Evolutionary conservation across 2,329 filamentous ascomycete genomes (phyloP).

Genomic region (Scedosporium apiospermum): DNA sequence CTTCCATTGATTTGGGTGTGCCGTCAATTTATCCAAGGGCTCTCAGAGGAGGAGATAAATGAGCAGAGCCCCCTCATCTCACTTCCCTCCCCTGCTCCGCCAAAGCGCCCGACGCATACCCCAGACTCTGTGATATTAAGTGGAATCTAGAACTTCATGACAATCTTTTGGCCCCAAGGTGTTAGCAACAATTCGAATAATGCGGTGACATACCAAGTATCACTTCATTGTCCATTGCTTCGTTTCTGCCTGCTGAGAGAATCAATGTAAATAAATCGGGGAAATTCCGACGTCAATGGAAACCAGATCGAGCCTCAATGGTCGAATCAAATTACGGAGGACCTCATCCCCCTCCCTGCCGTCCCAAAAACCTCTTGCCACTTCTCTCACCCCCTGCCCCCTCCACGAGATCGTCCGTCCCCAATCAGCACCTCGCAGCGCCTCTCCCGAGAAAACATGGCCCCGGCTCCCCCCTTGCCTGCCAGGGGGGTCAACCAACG

Average conservation of each 20-base stretch:
- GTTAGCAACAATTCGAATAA: not conserved
- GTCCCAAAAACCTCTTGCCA: not conserved
- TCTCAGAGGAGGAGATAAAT: too few species aligned
- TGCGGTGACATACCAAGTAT: too few species aligned
- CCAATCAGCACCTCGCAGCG: not conserved
- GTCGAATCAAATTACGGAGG: too few species aligned
- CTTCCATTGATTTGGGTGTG: not conserved
- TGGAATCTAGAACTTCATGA: not conserved
- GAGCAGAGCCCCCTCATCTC: not conserved
- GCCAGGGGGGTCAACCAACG: not conserved
- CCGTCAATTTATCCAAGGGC: not conserved
- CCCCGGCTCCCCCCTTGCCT: not conserved
- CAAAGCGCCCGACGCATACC: not conserved
- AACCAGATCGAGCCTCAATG: too few species aligned
- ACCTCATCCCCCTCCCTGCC: not conserved
- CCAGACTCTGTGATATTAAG: not conserved
- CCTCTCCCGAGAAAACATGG: slow-evolving; percentile 2
- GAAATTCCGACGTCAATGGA: too few species aligned
- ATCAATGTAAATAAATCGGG: too few species aligned
- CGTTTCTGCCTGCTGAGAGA: too few species aligned
- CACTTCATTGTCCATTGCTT: too few species aligned
- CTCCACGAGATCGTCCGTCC: not conserved
- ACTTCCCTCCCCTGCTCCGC: not conserved
- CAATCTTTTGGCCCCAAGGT: not conserved
- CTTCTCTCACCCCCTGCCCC: not conserved